Conservation (phyloP, 106 monocot genomes). For the Dioscorea alata region DNA sequence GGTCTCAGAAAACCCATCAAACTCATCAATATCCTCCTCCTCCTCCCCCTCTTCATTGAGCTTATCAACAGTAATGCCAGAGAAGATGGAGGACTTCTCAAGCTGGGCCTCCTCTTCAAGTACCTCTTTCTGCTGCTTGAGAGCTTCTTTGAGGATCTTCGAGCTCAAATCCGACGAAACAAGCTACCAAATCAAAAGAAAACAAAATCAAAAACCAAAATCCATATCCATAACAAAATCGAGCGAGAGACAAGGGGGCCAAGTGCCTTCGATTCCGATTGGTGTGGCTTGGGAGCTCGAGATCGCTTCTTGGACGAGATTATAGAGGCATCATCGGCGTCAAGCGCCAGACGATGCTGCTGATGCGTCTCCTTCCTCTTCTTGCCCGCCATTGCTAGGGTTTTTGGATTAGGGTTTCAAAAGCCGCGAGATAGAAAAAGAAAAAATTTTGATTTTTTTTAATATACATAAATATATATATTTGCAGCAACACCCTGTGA, state of each 20-base stretch:
- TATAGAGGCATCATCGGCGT: constrained; percentile 25
- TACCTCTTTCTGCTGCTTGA: constrained; percentile 76
- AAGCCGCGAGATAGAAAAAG: too few relatives aligned
- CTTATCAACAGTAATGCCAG: constrained; percentile 8
- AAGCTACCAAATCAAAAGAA: constrained; percentile 18
- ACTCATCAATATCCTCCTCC: constrained; percentile 41
- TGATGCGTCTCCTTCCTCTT: constrained; percentile 44
- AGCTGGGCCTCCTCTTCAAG: constrained; percentile 27
- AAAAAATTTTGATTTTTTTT: too few relatives aligned
- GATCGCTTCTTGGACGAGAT: constrained; percentile 34
- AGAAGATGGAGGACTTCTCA: constrained; percentile 11
- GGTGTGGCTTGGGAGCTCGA: constrained; percentile 54
- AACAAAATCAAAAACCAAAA: background rate
- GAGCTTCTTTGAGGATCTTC: constrained; percentile 70
- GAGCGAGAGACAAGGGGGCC: background rate
- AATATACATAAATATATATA: too few relatives aligned
- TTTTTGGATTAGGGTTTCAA: too few relatives aligned
- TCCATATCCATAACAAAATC: background rate
- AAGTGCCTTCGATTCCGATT: constrained; percentile 46
- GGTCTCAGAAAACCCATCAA: constrained; percentile 66
- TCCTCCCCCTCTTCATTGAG: constrained; percentile 12
- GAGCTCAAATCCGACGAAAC: constrained; percentile 63
- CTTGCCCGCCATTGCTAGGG: constrained; percentile 55
- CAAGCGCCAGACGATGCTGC: constrained; percentile 38
- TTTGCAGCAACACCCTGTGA: too few relatives aligned